Percentiles rank a stretch among this genome's conserved stretches.
phyloP scores from a whole-genome alignment of 495 filamentous ascomycete species.

The Jackrogersella minutella region DNA sequence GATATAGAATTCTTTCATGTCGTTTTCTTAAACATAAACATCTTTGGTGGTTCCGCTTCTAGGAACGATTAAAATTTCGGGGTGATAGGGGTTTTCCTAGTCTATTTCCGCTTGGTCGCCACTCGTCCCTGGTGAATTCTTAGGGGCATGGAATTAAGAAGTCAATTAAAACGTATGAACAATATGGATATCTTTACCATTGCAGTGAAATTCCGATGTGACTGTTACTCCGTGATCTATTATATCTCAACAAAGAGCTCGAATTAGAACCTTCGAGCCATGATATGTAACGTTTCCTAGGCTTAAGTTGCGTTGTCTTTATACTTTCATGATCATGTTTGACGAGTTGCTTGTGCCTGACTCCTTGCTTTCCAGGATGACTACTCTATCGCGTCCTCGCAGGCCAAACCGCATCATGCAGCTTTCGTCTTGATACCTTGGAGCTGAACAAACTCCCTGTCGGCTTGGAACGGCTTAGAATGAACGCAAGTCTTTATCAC shows the following conservation, averaged over 20 bases:
- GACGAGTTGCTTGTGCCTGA: not conserved
- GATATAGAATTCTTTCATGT: slow-evolving; percentile 36
- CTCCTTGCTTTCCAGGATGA: no score
- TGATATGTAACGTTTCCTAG: not conserved
- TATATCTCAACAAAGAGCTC: not conserved
- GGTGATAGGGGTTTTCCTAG: slow-evolving; percentile 13
- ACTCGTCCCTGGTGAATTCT: not conserved
- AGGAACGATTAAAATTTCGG: slow-evolving; percentile 19
- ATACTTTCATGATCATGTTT: not conserved
- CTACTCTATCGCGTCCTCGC: not conserved
- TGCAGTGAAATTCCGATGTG: no score
- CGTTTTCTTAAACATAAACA: slow-evolving; percentile 29
- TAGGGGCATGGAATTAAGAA: not conserved
- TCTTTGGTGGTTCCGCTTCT: not conserved
- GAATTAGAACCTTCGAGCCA: not conserved
- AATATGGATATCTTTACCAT: no score
- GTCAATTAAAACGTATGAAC: no score
- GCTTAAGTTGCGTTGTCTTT: not conserved
- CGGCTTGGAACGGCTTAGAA: not conserved
- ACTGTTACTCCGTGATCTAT: no score
- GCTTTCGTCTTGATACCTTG: no score
- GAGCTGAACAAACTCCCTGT: no score
- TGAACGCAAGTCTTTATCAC: not conserved
- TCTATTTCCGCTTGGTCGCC: slow-evolving; percentile 10
- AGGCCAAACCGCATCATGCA: not conserved